Evolutionary conservation across 305 asterid species (phyloP), one percentile per base, ranked within the genome.

Genomic region (Solanum hybrid): DNA sequence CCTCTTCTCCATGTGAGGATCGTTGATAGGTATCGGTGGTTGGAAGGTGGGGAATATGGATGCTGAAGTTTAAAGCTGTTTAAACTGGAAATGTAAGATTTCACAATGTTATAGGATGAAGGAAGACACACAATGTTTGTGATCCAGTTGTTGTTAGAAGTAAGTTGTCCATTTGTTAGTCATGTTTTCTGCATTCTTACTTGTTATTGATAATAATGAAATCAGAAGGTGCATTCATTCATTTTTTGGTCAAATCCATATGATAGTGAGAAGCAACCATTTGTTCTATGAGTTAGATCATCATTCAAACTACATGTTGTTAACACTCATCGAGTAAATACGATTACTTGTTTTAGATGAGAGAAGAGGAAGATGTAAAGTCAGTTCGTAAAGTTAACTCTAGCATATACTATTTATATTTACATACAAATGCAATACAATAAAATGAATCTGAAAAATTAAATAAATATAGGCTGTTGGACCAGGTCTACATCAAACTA

Each of bases 1-100:
- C 89, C 87, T 91, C 86, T 91, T 93, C 94, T 96, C 99, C 98
- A 95, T 95, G 90, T 73, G 84, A 51, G 64, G 86, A 39, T 39
- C 34, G 24, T 79, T 80, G 86, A 80, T 80, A 22, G 34, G 33
- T 6, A 80, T 36, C 61, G 1, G 34, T n/a, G 61, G 34, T 24
- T 37, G 64, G 33, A 37, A 80, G 34, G 34, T 36, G 61, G 61
- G 61, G 11, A 82, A 61, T 42, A 26, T n/a, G 87, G 71, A 42
- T 82, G 37, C 24, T 46, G 87, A 83, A 28, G 74, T 57, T 84
- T 29, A 51, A 51, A 12, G 75, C 74, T 83, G 67, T 84, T 84
- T 36, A 84, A 84, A 51, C 75, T 31, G 88, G 75, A 84, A 84
- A 31, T 51, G 74, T 83, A 46, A 28, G 40, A 46, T 28, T 29